phyloP scores from a whole-genome alignment of 1,284 basidiomycete species.

The Neolentinus lepideus region DNA sequence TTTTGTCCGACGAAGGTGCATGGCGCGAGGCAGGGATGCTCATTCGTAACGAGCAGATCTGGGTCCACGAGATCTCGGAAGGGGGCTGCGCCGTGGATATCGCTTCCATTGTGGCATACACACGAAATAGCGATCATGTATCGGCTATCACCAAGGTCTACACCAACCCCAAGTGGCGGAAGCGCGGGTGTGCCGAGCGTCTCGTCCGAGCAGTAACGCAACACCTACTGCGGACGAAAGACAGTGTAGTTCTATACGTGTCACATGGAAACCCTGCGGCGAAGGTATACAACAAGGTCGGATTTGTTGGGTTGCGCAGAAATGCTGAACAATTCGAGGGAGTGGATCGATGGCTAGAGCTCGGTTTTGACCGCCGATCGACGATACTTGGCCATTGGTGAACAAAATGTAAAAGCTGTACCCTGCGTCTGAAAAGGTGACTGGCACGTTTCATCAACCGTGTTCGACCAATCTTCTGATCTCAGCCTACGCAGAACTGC shows the following conservation, averaged over 20 bases:
- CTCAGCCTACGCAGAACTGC: too few species aligned
- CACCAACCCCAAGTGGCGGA: conserved; percentile 43
- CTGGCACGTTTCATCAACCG: too few species aligned
- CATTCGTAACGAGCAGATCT: conserved; percentile 41
- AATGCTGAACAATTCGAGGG: conserved; percentile 25
- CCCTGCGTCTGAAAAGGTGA: neutral
- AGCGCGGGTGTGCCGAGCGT: conserved; percentile 46
- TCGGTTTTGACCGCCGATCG: conserved; percentile 44
- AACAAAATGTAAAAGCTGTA: neutral
- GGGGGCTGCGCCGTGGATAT: conserved; percentile 25
- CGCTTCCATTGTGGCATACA: conserved; percentile 60
- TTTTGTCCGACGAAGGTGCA: conserved; percentile 34
- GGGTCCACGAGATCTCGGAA: conserved; percentile 46
- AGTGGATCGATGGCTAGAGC: conserved; percentile 51
- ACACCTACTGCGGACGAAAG: conserved; percentile 17
- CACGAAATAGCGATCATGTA: conserved; percentile 41
- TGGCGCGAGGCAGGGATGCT: conserved; percentile 42
- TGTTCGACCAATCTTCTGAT: too few species aligned
- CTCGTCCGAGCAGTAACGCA: conserved; percentile 40
- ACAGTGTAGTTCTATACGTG: conserved; percentile 46
- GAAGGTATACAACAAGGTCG: conserved; percentile 52
- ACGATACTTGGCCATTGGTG: conserved; percentile 58
- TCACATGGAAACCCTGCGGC: conserved; percentile 46
- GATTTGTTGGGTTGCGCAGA: conserved; percentile 43
- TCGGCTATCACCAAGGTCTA: conserved; percentile 63